phyloP scores from a whole-genome alignment of 129 eudicot genomes.

The Heracleum sosnowskyi region DNA sequence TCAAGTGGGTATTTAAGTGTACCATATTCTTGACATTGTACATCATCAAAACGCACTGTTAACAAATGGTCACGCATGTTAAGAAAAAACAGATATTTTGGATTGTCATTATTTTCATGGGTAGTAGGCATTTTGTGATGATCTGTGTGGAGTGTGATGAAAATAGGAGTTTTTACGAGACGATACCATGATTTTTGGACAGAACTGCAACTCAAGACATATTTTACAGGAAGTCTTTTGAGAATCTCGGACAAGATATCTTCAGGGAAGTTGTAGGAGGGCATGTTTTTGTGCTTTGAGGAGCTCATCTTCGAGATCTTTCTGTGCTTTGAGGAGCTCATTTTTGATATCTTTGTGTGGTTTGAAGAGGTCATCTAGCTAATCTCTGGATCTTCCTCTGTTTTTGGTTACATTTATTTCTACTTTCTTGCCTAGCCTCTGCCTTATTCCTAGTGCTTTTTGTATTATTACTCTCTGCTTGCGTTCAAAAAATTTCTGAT shows the following conservation, averaged over 20 bases:
- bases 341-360: too few relatives aligned
- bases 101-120: not conserved
- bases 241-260: not conserved
- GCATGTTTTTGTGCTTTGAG: too few relatives aligned
- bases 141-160: not conserved
- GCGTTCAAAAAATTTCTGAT: too few relatives aligned
- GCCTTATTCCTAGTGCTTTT: too few relatives aligned
- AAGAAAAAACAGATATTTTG: not conserved
- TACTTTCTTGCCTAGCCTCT: too few relatives aligned
- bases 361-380: too few relatives aligned
- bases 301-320: too few relatives aligned
- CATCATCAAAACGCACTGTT: not conserved
- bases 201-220: not conserved
- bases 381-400: too few relatives aligned
- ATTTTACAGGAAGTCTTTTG: not conserved
- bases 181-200: not conserved
- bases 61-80: too few relatives aligned
- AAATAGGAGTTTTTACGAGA: not conserved
- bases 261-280: not conserved
- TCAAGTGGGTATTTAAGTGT: not conserved
- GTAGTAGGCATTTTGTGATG: not conserved
- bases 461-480: too few relatives aligned
- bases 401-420: too few relatives aligned
- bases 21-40: not conserved
- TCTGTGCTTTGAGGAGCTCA: too few relatives aligned